Base-by-base conservation (phyloP, 2,329 filamentous ascomycete genomes). In the Lasiodiplodia theobromae region DNA sequence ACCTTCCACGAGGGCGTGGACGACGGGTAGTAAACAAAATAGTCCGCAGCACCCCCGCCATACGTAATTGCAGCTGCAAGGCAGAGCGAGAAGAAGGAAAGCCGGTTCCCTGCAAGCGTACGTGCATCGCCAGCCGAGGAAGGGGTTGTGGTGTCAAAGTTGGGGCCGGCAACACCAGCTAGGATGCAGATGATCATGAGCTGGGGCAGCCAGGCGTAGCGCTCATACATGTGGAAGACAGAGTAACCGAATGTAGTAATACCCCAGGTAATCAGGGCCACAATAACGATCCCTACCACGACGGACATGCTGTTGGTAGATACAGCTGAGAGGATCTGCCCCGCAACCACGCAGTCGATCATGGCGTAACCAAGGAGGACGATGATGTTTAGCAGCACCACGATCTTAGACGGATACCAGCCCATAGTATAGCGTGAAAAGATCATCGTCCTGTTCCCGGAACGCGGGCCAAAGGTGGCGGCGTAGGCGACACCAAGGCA, bases 21-120 rank as follows among this genome's bases (percentile, higher is more conserved):
- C 70, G 86, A 81, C 0, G 87, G 85, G 74, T 88, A 90, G 77
- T 91, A 92, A 66, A 91, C 88, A 72, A 91, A 90, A 74, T 88
- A 91, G 75, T 92, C 89, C 0, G 87, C 87, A n/a, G 86, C 88
- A 2, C 85, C 84, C 4, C 87, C 86, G 2, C 86, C 82, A 75
- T 90, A 92, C 1, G 88, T 89, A 66, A 91, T 86, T 8, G 87
- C 87, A 1, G 87, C 86, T 25, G 89, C 88, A 14, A 91, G 82
- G 71, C 87, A 91, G 57, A 93, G 82, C 12, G 87, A 90, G 77
- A 93, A 91, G 78, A 92, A 93, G 4, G 88, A 90, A 38, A 93
- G 80, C 2, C 86, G 81, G 70, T 87, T 86, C 25, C 87, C 89
- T 16, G 81, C 79, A 8, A 89, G 73, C 2, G 86, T 87, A 53